Base-by-base conservation (phyloP, 495 filamentous ascomycete genomes). In the Clavariopsis aquatica region DNA sequence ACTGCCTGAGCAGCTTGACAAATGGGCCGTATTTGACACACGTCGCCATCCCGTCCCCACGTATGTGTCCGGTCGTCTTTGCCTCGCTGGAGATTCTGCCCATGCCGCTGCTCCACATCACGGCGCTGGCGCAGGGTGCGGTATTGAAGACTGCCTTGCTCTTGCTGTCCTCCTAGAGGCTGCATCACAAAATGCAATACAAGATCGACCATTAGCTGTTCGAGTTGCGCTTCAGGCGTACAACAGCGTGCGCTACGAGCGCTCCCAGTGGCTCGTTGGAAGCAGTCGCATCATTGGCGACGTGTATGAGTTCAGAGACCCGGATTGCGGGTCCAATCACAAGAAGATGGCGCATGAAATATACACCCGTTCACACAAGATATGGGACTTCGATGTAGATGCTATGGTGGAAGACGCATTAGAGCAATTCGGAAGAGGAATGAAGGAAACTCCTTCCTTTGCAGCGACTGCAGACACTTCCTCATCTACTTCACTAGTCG, bases 21-120 rank as follows among this genome's bases (percentile, higher is more conserved):
- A 81, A 58, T 85, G 83, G 83, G 82, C 71, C 0, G 75, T 86
- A 6, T 86, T 85, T 56, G 83, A 86, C 59, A 78, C 77, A 69
- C 69, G 60, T 1, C 76, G 81, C 4, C 60, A 77, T 17, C 82
- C 82, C 0, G 76, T 74, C 0, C 71, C 75, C 5, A 34, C 49
- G 1, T 86, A 82, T 58, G 23, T 64, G 20, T 51, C 51, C 1
- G 81, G 78, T 0, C 63, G 72, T 15, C 67, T 83, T 0, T 79
- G 78, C 41, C 47, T 85, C 23, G 80, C 81, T 12, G 68, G 70
- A 1, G 73, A 75, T 52, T 78, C 79, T 3, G 79, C 80, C 2
- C 79, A 81, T 63, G 78, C 78, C 3, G 61, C 74, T 0, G 58
- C 72, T 0, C 79, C 79, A 22, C 77, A 82, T 66, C 77, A 85